A percentile compares a stretch with the other conserved stretches of the same genome.
Conservation (phyloP, 2,329 filamentous ascomycete species). For the Fusarium sp. region DNA sequence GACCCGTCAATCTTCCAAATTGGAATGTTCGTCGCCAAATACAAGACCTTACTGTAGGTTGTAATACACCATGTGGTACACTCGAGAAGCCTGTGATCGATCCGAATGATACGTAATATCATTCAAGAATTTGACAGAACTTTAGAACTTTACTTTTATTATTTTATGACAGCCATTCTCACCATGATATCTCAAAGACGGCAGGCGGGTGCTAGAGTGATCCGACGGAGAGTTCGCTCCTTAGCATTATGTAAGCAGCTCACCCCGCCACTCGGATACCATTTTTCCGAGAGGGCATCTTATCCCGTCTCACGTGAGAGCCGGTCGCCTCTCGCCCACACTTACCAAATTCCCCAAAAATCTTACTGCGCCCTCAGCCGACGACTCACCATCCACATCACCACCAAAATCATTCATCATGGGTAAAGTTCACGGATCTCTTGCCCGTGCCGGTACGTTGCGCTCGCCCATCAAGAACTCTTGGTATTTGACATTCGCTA, state of each 20-base stretch:
- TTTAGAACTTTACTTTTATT: too few species aligned
- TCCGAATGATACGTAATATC: too few species aligned
- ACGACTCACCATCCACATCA: slow-evolving; percentile 52
- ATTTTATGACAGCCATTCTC: too few species aligned
- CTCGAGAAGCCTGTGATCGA: too few species aligned
- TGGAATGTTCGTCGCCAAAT: too few species aligned
- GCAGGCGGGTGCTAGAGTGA: too few species aligned
- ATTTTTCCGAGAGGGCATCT: slow-evolving; percentile 52
- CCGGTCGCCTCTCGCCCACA: slow-evolving; percentile 49
- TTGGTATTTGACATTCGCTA: slow-evolving; percentile 37
- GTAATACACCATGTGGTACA: too few species aligned
- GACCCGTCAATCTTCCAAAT: too few species aligned
- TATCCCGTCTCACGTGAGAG: slow-evolving; percentile 53
- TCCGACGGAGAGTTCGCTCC: neutral
- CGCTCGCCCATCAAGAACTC: slow-evolving; percentile 19
- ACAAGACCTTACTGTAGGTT: too few species aligned
- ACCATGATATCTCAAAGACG: neutral
- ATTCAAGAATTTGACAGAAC: too few species aligned
- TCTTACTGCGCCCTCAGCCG: slow-evolving; percentile 42
- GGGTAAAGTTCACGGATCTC: slow-evolving; percentile 94
- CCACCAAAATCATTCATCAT: slow-evolving; percentile 67
- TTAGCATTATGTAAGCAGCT: slow-evolving; percentile 15
- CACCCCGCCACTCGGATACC: slow-evolving; percentile 22
- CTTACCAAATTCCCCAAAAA: slow-evolving; percentile 55
- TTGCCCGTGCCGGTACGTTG: slow-evolving; percentile 78